phyloP scores from a whole-genome alignment of 2,329 filamentous ascomycete genomes.

The Hymenoscyphus infarciens region DNA sequence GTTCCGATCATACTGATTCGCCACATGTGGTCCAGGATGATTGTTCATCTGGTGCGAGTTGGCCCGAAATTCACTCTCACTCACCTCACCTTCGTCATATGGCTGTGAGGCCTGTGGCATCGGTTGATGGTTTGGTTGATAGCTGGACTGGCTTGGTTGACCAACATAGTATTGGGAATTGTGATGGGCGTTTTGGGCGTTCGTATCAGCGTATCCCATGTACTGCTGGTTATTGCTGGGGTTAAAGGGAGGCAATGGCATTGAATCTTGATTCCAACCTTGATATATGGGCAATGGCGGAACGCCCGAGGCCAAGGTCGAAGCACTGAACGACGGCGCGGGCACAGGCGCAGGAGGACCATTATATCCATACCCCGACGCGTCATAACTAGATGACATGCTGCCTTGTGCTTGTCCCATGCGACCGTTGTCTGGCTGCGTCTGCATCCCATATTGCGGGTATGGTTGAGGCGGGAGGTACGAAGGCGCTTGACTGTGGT shows the following conservation, averaged over 20 bases:
- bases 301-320: conserved; percentile 27
- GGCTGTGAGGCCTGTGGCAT: conserved; percentile 18
- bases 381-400: conserved; percentile 28
- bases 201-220: conserved; percentile 16
- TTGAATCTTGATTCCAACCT: conserved; percentile 33
- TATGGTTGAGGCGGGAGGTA: conserved; percentile 28
- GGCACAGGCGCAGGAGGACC: conserved; percentile 9
- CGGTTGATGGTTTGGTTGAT: conserved; percentile 20
- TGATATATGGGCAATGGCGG: conserved; percentile 33
- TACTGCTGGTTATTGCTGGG: conserved; percentile 20
- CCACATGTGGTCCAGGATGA: conserved; percentile 17
- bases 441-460: conserved; percentile 27
- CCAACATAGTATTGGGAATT: conserved; percentile 22
- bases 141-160: conserved; percentile 19
- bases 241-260: conserved; percentile 27
- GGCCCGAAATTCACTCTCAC: conserved; percentile 62
- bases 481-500: conserved; percentile 12
- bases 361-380: conserved; percentile 32
- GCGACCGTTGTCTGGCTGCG: conserved; percentile 20
- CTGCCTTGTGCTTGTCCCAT: conserved; percentile 23
- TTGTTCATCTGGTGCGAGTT: conserved; percentile 27
- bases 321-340: conserved; percentile 28
- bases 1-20: conserved; percentile 32
- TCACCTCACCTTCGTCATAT: conserved; percentile 73
- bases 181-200: conserved; percentile 17